Percentiles rank a stretch among this genome's conserved stretches.
These are phyloP conservation scores for Geranomyces michiganensis DNA, from an alignment of 192 early-diverging fungal species.

Conservation along the genomic window DNA sequence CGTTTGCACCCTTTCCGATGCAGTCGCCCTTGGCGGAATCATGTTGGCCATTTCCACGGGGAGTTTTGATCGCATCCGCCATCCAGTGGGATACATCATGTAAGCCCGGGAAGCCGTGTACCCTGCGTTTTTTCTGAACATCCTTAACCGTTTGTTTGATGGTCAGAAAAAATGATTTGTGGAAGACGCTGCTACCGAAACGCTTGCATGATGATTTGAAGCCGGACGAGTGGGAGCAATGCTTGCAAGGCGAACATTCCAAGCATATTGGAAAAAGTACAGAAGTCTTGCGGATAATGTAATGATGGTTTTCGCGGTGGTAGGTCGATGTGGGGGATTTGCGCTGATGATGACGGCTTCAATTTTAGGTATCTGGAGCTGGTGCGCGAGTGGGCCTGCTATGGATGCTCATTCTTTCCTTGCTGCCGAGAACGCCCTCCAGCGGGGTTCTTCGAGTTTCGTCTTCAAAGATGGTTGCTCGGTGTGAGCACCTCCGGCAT, in stretches of 20 bases:
- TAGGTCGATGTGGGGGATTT: not conserved
- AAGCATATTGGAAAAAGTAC: slow-evolving; percentile 27
- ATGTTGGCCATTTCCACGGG: slow-evolving; percentile 51
- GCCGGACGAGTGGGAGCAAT: slow-evolving; percentile 33
- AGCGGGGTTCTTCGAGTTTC: slow-evolving; percentile 60
- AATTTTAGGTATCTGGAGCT: slow-evolving; percentile 49
- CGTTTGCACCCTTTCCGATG: slow-evolving; percentile 53
- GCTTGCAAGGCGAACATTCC: slow-evolving; percentile 21
- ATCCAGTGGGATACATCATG: slow-evolving; percentile 50
- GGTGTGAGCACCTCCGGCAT: slow-evolving; percentile 54
- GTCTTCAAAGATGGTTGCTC: slow-evolving; percentile 50
- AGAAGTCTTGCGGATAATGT: slow-evolving; percentile 24
- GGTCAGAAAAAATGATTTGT: slow-evolving; percentile 29
- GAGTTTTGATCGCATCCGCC: slow-evolving; percentile 44
- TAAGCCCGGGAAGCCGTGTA: slow-evolving; percentile 5
- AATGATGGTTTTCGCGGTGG: not conserved
- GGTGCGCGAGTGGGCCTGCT: slow-evolving; percentile 53
- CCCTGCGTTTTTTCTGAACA: not conserved
- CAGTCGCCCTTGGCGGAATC: slow-evolving; percentile 46
- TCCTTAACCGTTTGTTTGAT: not conserved
- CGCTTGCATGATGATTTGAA: slow-evolving; percentile 24
- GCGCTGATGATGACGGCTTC: no score
- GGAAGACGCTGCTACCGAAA: slow-evolving; percentile 23
- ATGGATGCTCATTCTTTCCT: slow-evolving; percentile 61
- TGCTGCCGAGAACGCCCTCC: slow-evolving; percentile 52